phyloP scores from a whole-genome alignment of 2,329 filamentous ascomycete species.

The Verticillium klebahnii region DNA sequence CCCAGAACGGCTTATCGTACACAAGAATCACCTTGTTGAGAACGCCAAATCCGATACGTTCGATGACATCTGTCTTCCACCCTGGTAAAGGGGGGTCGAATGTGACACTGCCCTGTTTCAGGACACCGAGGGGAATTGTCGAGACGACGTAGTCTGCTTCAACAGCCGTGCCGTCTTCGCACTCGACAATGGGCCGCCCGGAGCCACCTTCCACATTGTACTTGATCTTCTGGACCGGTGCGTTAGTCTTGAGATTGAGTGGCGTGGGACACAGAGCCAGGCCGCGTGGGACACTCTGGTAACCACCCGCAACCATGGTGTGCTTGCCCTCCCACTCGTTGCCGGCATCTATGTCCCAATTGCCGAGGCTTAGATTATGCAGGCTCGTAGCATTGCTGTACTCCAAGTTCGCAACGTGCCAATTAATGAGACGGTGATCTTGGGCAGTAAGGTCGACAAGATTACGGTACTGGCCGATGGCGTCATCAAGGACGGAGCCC shows the following conservation, averaged over 20 bases:
- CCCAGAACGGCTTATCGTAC: slow-evolving; percentile 89
- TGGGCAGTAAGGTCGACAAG: slow-evolving; percentile 79
- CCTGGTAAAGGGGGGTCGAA: slow-evolving; percentile 88
- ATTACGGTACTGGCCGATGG: slow-evolving; percentile 80
- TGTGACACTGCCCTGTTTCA: slow-evolving; percentile 76
- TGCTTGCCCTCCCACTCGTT: slow-evolving; percentile 97
- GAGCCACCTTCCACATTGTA: slow-evolving; percentile 49
- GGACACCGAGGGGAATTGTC: slow-evolving; percentile 83
- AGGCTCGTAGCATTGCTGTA: slow-evolving; percentile 94
- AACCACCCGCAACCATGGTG: slow-evolving; percentile 88
- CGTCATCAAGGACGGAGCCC: slow-evolving; percentile 86
- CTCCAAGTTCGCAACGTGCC: slow-evolving; percentile 97
- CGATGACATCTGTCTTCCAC: slow-evolving; percentile 78
- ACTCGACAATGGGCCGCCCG: slow-evolving; percentile 60
- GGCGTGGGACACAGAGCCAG: slow-evolving; percentile 71
- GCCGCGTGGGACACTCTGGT: slow-evolving; percentile 87
- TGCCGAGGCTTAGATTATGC: slow-evolving; percentile 77
- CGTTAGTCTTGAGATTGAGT: slow-evolving; percentile 71
- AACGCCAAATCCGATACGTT: slow-evolving; percentile 84
- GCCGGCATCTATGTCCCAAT: slow-evolving; percentile 96
- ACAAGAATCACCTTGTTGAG: slow-evolving; percentile 94
- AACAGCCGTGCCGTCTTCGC: slow-evolving; percentile 70
- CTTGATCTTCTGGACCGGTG: slow-evolving; percentile 65
- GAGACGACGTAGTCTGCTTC: slow-evolving; percentile 89
- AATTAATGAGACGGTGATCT: slow-evolving; percentile 89